Evolutionary conservation across 345 rosid genomes (phyloP).

Genomic region (Populus nigra): DNA sequence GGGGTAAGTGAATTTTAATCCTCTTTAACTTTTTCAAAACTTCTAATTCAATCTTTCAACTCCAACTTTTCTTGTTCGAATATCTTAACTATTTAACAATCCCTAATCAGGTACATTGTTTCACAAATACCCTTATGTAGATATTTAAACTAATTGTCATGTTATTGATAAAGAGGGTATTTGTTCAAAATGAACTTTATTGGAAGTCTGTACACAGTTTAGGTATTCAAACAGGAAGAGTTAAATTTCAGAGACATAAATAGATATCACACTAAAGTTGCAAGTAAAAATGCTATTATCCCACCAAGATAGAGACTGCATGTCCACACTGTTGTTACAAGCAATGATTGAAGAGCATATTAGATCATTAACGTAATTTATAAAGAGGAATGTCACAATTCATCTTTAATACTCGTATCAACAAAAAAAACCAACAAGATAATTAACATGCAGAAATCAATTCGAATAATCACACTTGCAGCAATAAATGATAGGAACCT

Average conservation of each 20-base stretch:
- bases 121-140: background rate
- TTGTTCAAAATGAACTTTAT: background rate
- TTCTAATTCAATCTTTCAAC: background rate
- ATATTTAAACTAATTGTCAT: background rate
- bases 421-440: no score
- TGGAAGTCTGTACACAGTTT: background rate
- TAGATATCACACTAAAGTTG: background rate
- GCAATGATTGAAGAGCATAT: background rate
- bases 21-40: no score
- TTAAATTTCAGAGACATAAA: background rate
- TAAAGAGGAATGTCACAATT: background rate
- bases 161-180: background rate
- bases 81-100: background rate
- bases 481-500: conserved; percentile 1
- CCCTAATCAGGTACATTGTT: background rate
- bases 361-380: background rate
- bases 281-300: background rate
- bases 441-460: background rate
- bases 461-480: background rate
- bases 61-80: background rate
- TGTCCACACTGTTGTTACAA: background rate
- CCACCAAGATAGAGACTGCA: background rate
- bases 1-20: background rate
- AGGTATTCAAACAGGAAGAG: background rate
- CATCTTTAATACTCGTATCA: background rate